A percentile compares a stretch with the other conserved stretches of the same genome.
These are phyloP conservation scores for Liriodendron chinense DNA, from an alignment of 164 flowering plant genomes.

Conservation along the genomic window DNA sequence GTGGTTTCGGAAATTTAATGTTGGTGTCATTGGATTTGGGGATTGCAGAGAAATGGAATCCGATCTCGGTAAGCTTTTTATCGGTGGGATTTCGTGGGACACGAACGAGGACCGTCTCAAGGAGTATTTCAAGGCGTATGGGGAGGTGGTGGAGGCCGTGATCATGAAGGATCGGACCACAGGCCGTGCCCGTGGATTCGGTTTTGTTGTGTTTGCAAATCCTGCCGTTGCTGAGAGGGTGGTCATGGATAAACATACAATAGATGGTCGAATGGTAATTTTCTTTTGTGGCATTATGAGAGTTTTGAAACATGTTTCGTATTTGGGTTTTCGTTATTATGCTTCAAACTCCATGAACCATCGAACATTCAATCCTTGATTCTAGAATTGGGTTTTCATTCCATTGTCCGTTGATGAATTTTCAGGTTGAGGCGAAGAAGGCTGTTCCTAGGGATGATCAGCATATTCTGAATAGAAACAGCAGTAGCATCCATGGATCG, in stretches of 20 bases:
- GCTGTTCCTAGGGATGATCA: constrained; percentile 83
- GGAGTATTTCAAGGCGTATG: constrained; percentile 70
- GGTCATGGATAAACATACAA: constrained; percentile 70
- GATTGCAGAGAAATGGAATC: constrained; percentile 63
- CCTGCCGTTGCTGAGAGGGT: constrained; percentile 85
- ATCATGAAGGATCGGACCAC: constrained; percentile 89
- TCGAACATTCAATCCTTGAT: neutral
- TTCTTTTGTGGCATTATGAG: neutral
- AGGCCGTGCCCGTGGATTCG: constrained; percentile 91
- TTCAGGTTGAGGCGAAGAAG: constrained; percentile 85
- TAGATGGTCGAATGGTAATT: constrained; percentile 87
- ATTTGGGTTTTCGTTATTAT: neutral
- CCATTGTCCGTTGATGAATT: neutral
- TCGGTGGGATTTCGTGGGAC: constrained; percentile 95
- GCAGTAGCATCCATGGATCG: constrained; percentile 48
- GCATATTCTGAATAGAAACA: constrained; percentile 43
- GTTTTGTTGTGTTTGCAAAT: constrained; percentile 82
- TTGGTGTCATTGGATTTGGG: constrained; percentile 12
- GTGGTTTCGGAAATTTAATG: constrained; percentile 4
- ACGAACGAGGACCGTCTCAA: constrained; percentile 77
- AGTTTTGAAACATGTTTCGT: neutral
- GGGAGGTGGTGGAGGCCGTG: constrained; percentile 85
- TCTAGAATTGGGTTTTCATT: constrained; percentile 2
- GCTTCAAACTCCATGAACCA: neutral
- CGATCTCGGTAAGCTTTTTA: constrained; percentile 86